A percentile compares a stretch with the other conserved stretches of the same genome.
phyloP scores from a whole-genome alignment of 345 rosid species.

The Linum lewisii region DNA sequence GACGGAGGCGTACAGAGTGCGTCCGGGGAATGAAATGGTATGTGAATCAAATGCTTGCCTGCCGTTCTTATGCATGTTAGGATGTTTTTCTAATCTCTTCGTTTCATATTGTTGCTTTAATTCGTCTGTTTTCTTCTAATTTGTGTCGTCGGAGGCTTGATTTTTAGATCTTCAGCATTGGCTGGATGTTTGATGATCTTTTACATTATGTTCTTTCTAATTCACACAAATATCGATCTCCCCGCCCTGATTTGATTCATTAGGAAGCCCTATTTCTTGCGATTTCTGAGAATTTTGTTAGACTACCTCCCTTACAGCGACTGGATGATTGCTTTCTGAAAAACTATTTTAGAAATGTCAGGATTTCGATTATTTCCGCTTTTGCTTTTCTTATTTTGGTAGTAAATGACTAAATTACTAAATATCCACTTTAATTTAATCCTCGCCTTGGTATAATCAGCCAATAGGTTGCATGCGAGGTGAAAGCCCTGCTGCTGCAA shows the following conservation, averaged over 20 bases:
- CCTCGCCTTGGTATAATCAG: not conserved
- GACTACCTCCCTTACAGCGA: not conserved
- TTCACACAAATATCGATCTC: too few species aligned
- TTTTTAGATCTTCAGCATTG: not conserved
- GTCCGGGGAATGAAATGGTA: constrained; percentile 88
- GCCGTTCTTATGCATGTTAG: not conserved
- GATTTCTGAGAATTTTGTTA: not conserved
- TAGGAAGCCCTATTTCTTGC: not conserved
- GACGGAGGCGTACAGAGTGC: constrained; percentile 52
- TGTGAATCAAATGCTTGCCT: constrained; percentile 14
- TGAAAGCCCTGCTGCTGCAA: not conserved
- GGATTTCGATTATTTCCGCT: too few species aligned
- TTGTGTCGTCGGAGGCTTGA: constrained; percentile 8
- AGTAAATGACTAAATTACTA: too few species aligned
- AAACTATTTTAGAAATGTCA: not conserved
- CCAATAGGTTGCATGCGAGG: constrained; percentile 10
- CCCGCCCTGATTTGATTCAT: not conserved
- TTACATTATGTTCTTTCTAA: not conserved
- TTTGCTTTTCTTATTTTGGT: not conserved
- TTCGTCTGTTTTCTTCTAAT: not conserved
- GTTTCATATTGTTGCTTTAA: constrained; percentile 1
- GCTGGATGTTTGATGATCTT: not conserved
- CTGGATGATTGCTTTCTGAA: not conserved
- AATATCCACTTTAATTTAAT: not conserved
- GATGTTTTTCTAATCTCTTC: not conserved